A percentile compares a stretch with the other conserved stretches of the same genome.
These are phyloP conservation scores for Trametes cingulata DNA, from an alignment of 768 basidiomycete genomes.

Conservation along the genomic window DNA sequence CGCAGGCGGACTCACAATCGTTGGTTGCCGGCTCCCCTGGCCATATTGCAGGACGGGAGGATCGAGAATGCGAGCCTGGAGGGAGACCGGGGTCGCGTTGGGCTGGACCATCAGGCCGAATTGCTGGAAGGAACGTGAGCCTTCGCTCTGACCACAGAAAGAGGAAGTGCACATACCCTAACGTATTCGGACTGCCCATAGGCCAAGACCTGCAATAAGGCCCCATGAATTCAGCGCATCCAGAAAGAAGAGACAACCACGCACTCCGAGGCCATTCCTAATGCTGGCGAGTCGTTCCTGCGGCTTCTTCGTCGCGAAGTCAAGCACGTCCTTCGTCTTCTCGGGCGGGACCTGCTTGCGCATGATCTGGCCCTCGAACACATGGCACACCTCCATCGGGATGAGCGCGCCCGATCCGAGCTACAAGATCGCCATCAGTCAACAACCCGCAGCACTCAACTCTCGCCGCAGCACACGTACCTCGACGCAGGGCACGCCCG, in stretches of 20 bases:
- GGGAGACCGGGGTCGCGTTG: conserved; percentile 49
- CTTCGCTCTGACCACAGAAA: background rate
- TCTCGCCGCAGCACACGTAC: conserved; percentile 43
- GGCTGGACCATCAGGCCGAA: conserved; percentile 67
- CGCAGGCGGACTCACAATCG: conserved; percentile 47
- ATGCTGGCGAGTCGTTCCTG: conserved; percentile 58
- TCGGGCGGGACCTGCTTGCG: conserved; percentile 70
- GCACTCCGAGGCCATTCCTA: conserved; percentile 51
- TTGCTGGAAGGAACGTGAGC: conserved; percentile 30
- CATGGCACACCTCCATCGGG: conserved; percentile 66
- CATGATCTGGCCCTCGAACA: conserved; percentile 68
- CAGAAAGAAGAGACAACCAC: conserved; percentile 57
- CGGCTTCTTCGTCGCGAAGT: conserved; percentile 69
- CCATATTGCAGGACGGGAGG: conserved; percentile 73
- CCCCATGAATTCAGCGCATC: background rate
- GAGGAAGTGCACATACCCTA: conserved; percentile 29
- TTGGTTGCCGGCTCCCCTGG: conserved; percentile 50
- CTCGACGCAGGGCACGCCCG: conserved; percentile 68
- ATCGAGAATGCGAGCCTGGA: conserved; percentile 62
- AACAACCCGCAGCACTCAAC: background rate
- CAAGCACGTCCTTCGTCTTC: conserved; percentile 60
- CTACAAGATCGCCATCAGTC: conserved; percentile 36
- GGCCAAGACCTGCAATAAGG: conserved; percentile 30
- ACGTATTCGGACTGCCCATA: conserved; percentile 79
- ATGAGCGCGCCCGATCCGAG: conserved; percentile 61